Conservation (phyloP, 2,329 filamentous ascomycete genomes). For the Alternaria dauci region DNA sequence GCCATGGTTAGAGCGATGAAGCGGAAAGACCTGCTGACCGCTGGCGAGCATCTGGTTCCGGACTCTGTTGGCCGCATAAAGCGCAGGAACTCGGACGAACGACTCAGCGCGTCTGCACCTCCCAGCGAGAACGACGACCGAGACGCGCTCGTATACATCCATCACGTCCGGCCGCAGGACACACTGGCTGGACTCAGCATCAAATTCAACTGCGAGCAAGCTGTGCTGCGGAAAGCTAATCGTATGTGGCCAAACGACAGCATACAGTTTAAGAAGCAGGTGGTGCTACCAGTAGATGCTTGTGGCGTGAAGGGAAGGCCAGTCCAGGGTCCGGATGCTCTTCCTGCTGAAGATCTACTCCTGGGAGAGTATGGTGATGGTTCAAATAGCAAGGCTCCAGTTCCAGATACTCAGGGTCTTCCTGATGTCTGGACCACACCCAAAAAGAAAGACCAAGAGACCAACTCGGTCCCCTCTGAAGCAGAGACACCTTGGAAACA, state of each 20-base stretch:
- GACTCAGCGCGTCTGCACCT: constrained; percentile 56
- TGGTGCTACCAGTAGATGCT: constrained; percentile 87
- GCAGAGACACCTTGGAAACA: constrained; percentile 78
- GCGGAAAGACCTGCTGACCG: constrained; percentile 58
- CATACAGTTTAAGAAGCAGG: constrained; percentile 81
- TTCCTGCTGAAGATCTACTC: constrained; percentile 52
- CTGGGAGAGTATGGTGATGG: constrained; percentile 41
- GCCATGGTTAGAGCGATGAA: constrained; percentile 59
- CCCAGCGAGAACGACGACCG: constrained; percentile 68
- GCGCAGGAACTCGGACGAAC: constrained; percentile 73
- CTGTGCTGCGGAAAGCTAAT: constrained; percentile 85
- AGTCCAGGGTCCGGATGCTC: constrained; percentile 48
- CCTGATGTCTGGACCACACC: constrained; percentile 51
- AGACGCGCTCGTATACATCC: constrained; percentile 88
- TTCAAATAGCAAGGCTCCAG: constrained; percentile 24
- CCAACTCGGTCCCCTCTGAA: constrained; percentile 42
- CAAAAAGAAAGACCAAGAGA: constrained; percentile 45
- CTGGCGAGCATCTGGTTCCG: constrained; percentile 51
- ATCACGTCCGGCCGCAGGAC: constrained; percentile 82
- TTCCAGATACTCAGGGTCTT: constrained; percentile 31
- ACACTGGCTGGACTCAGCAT: constrained; percentile 92
- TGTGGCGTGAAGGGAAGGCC: constrained; percentile 82
- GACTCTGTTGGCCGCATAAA: constrained; percentile 64
- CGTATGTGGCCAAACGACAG: constrained; percentile 94
- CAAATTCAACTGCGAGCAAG: constrained; percentile 85